Conservation (phyloP, 75 land plant species). For the Picea glauca region DNA sequence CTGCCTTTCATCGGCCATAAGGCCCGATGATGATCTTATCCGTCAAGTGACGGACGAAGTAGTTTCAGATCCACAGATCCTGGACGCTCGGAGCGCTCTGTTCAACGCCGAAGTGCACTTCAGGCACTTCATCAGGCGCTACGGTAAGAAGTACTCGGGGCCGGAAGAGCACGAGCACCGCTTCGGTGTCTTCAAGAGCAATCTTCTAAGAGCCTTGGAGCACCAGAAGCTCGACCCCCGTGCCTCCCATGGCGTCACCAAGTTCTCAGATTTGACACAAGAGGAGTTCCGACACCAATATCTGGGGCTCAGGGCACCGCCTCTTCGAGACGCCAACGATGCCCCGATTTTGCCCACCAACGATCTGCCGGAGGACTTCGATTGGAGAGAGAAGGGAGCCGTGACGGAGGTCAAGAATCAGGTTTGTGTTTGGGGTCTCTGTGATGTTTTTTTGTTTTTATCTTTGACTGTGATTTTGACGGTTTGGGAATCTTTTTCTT, state of each 20-base stretch:
- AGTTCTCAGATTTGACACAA: conserved; percentile 47
- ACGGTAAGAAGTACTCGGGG: conserved; percentile 25
- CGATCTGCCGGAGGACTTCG: conserved; percentile 36
- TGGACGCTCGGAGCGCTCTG: conserved; percentile 3
- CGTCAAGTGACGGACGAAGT: neutral
- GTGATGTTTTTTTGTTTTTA: neutral
- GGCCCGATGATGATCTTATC: neutral
- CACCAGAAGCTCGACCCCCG: conserved; percentile 45
- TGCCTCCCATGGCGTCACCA: conserved; percentile 41
- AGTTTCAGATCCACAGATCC: neutral
- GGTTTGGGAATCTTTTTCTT: neutral
- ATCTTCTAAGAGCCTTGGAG: conserved; percentile 33
- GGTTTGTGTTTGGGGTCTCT: neutral
- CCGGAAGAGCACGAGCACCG: conserved; percentile 36
- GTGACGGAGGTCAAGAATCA: conserved; percentile 50
- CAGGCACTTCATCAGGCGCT: conserved; percentile 19
- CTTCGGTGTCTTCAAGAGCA: conserved; percentile 30
- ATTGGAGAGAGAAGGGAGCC: conserved; percentile 54
- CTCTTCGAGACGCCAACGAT: neutral
- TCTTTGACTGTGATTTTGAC: neutral
- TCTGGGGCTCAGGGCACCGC: conserved; percentile 19
- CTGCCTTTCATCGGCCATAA: too few species aligned
- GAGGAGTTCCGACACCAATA: conserved; percentile 28
- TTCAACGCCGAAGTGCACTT: conserved; percentile 21
- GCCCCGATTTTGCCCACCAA: conserved; percentile 20